A percentile compares a stretch with the other conserved stretches of the same genome.
Evolutionary conservation across 257 asterid genomes (phyloP).

Genomic region (Cinchona pubescens): DNA sequence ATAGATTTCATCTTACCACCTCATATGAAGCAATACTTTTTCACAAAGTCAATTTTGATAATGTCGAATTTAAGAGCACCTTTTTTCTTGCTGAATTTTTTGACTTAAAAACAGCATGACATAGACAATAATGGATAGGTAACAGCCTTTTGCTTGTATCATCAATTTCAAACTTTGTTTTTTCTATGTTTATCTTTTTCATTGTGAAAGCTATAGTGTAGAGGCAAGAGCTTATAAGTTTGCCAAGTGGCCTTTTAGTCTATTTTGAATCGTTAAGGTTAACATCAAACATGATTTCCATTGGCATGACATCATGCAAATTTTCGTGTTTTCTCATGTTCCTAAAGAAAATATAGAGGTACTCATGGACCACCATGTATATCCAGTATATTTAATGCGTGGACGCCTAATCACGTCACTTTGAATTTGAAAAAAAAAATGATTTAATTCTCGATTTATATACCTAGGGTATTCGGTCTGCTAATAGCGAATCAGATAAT

Average conservation of each 20-base stretch:
- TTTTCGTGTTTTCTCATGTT: not conserved
- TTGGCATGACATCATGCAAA: not conserved
- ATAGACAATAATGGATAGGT: not conserved
- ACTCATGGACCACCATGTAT: no score
- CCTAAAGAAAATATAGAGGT: no score
- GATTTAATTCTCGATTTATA: no score
- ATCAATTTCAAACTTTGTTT: not conserved
- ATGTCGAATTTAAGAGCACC: slow-evolving; percentile 1
- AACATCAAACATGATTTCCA: not conserved
- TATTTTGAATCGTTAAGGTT: not conserved
- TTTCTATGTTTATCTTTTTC: not conserved
- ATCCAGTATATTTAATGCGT: no score
- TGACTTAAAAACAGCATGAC: slow-evolving; percentile 11
- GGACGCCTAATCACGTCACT: no score
- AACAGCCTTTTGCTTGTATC: not conserved
- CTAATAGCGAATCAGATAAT: no score
- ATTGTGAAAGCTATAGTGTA: not conserved
- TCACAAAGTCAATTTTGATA: slow-evolving; percentile 2
- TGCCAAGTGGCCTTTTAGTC: not conserved
- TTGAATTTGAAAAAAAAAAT: no score
- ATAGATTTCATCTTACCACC: not conserved
- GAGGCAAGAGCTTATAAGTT: not conserved
- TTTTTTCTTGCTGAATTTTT: slow-evolving; percentile 10
- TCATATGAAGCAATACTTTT: not conserved
- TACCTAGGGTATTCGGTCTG: no score